Evolutionary conservation across 805 yeast species (phyloP).

Genomic region (Priceomyces haplophilus): DNA sequence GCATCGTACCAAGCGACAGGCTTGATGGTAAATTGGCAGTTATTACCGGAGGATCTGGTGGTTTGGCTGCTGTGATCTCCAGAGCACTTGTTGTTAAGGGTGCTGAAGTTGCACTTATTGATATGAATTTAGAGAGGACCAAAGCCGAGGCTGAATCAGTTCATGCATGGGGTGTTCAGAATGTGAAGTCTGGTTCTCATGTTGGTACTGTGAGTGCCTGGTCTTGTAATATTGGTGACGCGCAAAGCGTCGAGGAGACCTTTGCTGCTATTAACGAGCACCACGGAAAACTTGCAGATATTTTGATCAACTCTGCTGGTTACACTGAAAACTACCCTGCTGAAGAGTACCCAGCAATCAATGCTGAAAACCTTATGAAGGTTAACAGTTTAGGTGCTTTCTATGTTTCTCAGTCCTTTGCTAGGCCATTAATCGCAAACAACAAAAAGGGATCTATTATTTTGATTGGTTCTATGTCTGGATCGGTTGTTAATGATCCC

Average conservation of each 20-base stretch:
- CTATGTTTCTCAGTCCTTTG: slow-evolving; percentile 71
- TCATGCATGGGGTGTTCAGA: slow-evolving; percentile 32
- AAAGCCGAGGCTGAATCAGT: slow-evolving; percentile 51
- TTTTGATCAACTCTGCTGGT: slow-evolving; percentile 79
- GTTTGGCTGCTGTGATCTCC: slow-evolving; percentile 61
- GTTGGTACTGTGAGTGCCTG: slow-evolving; percentile 54
- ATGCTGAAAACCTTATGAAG: slow-evolving; percentile 64
- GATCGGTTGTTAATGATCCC: slow-evolving; percentile 72
- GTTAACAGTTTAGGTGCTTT: slow-evolving; percentile 75
- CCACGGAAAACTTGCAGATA: slow-evolving; percentile 60
- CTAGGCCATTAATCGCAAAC: slow-evolving; percentile 59
- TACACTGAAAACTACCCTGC: slow-evolving; percentile 80
- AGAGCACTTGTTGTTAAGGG: slow-evolving; percentile 74
- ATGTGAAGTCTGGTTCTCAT: slow-evolving; percentile 33
- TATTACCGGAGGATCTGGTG: slow-evolving; percentile 82
- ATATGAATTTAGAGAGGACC: slow-evolving; percentile 60
- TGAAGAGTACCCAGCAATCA: slow-evolving; percentile 67
- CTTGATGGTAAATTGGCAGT: slow-evolving; percentile 69
- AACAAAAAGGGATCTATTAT: slow-evolving; percentile 59
- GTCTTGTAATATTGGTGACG: slow-evolving; percentile 72
- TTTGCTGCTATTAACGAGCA: slow-evolving; percentile 53
- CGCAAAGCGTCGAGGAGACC: slow-evolving; percentile 53
- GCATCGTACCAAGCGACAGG: slow-evolving; percentile 61
- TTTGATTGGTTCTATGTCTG: slow-evolving; percentile 77
- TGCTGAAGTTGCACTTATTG: slow-evolving; percentile 71